Conservation (phyloP, 306 rosid species). For the Trifolium dubium region DNA sequence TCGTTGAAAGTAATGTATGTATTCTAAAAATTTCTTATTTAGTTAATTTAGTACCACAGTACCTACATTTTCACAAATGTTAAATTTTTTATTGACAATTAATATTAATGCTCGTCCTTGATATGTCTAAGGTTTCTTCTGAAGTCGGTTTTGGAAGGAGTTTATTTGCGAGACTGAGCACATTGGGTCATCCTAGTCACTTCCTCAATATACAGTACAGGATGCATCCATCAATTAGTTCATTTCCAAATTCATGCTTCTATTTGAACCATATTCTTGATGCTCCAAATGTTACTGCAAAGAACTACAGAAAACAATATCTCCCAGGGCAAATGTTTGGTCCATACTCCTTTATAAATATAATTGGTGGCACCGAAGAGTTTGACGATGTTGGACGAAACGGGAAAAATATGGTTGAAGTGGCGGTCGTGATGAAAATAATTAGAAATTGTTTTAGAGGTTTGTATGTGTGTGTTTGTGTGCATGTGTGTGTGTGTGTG, state of each 20-base stretch:
- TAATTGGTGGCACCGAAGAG: constrained; percentile 71
- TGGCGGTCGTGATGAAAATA: constrained; percentile 60
- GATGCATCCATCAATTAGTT: constrained; percentile 81
- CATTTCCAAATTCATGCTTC: constrained; percentile 68
- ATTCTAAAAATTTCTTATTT: neutral
- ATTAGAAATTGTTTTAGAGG: constrained; percentile 61
- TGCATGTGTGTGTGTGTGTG: too few species aligned
- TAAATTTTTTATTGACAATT: neutral
- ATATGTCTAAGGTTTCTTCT: constrained; percentile 50
- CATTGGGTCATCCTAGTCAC: constrained; percentile 51
- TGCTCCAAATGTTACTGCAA: constrained; percentile 54
- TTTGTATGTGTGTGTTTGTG: too few species aligned
- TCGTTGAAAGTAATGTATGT: constrained; percentile 67
- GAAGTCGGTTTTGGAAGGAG: constrained; percentile 76
- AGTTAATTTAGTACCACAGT: neutral
- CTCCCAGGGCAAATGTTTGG: constrained; percentile 69
- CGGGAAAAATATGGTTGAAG: constrained; percentile 75
- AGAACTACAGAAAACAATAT: constrained; percentile 51
- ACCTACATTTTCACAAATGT: neutral
- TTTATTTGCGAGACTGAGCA: constrained; percentile 65
- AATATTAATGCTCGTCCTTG: constrained; percentile 4
- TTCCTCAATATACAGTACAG: constrained; percentile 73
- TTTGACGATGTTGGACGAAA: constrained; percentile 67
- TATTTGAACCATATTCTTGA: constrained; percentile 55
- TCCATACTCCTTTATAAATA: constrained; percentile 69